These are phyloP conservation scores for Cylindrotheca closterium DNA, from an alignment of 108 stramenopile genomes.

Conservation along the genomic window DNA sequence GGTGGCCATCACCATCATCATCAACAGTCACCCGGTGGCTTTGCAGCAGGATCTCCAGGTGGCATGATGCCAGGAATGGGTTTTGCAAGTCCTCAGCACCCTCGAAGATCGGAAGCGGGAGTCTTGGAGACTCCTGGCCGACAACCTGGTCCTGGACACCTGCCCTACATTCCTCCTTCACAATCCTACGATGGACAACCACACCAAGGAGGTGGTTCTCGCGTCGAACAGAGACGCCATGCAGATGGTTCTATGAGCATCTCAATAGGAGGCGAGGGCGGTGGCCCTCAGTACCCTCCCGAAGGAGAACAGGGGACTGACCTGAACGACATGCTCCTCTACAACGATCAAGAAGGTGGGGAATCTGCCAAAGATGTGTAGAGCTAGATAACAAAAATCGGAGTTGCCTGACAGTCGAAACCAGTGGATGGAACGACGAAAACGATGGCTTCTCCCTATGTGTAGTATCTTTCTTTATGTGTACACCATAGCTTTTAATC, in stretches of 20 bases:
- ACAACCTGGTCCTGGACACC: constrained; percentile 7
- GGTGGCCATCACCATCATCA: constrained; percentile 36
- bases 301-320: constrained; percentile 5
- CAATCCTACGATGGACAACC: constrained; percentile 22
- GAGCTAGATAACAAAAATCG: background rate
- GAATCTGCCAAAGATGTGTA: no score
- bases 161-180: constrained; percentile 44
- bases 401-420: no score
- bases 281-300: background rate
- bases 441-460: background rate
- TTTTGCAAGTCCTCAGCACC: constrained; percentile 34
- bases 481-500: background rate
- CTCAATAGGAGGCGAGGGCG: constrained; percentile 38
- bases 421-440: constrained; percentile 1
- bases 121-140: constrained; percentile 26
- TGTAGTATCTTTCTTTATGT: background rate
- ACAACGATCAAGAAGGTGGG: constrained; percentile 20
- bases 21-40: constrained; percentile 42
- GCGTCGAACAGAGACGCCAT: constrained; percentile 55
- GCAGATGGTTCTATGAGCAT: constrained; percentile 67
- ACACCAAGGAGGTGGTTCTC: constrained; percentile 7
- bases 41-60: constrained; percentile 37
- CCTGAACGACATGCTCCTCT: constrained; percentile 25
- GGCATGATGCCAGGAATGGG: constrained; percentile 28
- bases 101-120: constrained; percentile 15